Evolutionary conservation across 495 filamentous ascomycete genomes (phyloP).

Genomic region (Staphylotrichum longicolle): DNA sequence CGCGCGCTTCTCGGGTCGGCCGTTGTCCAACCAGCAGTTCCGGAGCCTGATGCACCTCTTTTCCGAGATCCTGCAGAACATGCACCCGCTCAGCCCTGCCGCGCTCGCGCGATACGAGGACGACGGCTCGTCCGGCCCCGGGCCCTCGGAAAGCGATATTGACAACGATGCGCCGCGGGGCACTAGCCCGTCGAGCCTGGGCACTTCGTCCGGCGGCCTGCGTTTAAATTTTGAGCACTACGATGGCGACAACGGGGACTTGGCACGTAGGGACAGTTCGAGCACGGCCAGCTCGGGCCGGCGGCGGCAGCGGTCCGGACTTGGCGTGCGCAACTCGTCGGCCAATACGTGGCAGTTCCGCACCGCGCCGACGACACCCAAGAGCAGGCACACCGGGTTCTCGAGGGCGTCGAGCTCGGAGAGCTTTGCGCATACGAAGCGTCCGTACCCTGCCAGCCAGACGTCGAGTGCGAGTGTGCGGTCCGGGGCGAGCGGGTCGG

Average conservation of each 20-base stretch:
- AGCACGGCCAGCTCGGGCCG: slow-evolving; percentile 30
- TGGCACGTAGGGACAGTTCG: slow-evolving; percentile 24
- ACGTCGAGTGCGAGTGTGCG: slow-evolving; percentile 42
- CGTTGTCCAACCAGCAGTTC: slow-evolving; percentile 64
- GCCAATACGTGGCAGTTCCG: slow-evolving; percentile 42
- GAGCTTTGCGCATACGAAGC: slow-evolving; percentile 47
- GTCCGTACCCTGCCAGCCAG: slow-evolving; percentile 39
- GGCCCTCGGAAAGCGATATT: slow-evolving; percentile 45
- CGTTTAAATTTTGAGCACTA: neutral
- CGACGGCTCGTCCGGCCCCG: slow-evolving; percentile 35
- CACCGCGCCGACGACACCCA: slow-evolving; percentile 54
- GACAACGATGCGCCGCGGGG: slow-evolving; percentile 44
- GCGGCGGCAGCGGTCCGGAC: slow-evolving; percentile 13
- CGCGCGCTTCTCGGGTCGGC: slow-evolving; percentile 69
- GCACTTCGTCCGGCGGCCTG: slow-evolving; percentile 25
- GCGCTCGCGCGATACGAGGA: slow-evolving; percentile 40
- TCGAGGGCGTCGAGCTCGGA: slow-evolving; percentile 38
- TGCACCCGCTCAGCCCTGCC: slow-evolving; percentile 60
- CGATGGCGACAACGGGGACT: neutral
- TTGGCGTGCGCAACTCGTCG: slow-evolving; percentile 36
- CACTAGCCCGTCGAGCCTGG: slow-evolving; percentile 34
- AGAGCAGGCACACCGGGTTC: slow-evolving; percentile 35
- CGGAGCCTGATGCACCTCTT: slow-evolving; percentile 83
- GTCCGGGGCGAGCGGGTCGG: slow-evolving; percentile 30
- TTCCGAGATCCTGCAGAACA: slow-evolving; percentile 72